A percentile compares a stretch with the other conserved stretches of the same genome.
These are phyloP conservation scores for Paecilomyces niveus DNA, from an alignment of 2,329 filamentous ascomycete species.

Conservation along the genomic window DNA sequence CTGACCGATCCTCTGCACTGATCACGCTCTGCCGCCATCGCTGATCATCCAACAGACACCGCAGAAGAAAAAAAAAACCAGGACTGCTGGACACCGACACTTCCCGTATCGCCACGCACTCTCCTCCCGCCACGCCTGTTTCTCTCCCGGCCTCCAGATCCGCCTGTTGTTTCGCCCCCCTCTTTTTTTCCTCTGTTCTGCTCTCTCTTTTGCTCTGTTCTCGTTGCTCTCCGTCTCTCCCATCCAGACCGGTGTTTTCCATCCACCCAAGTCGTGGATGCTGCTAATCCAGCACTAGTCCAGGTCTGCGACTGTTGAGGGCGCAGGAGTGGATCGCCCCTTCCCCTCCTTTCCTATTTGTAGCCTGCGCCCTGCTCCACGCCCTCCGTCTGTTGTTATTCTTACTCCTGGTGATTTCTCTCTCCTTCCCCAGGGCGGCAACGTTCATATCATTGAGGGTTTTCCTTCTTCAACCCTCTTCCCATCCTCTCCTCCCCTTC, in stretches of 20 bases:
- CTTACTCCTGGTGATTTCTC: slow-evolving; percentile 1
- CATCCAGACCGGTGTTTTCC: too few relatives aligned
- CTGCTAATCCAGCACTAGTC: too few relatives aligned
- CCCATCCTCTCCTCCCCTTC: slow-evolving; percentile 3
- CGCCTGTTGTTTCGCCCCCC: neutral
- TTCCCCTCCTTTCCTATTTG: slow-evolving; percentile 15
- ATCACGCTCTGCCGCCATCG: too few relatives aligned
- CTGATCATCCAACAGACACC: too few relatives aligned
- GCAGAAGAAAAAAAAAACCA: neutral
- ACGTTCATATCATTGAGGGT: neutral
- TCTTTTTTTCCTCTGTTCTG: too few relatives aligned
- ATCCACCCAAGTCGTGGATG: neutral
- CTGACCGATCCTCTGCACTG: neutral
- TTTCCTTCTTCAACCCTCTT: slow-evolving; percentile 2
- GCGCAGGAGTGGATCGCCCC: neutral
- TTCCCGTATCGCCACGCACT: neutral
- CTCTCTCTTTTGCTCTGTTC: too few relatives aligned
- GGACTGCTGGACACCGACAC: neutral
- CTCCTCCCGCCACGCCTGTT: neutral
- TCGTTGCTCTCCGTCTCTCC: neutral
- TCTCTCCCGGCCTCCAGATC: too few relatives aligned
- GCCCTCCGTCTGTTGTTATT: slow-evolving; percentile 9
- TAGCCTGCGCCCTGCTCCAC: slow-evolving; percentile 8
- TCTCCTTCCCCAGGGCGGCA: too few relatives aligned
- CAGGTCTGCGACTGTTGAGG: neutral